phyloP scores from a whole-genome alignment of 2,329 filamentous ascomycete species.

The Scytalidium lignicola region DNA sequence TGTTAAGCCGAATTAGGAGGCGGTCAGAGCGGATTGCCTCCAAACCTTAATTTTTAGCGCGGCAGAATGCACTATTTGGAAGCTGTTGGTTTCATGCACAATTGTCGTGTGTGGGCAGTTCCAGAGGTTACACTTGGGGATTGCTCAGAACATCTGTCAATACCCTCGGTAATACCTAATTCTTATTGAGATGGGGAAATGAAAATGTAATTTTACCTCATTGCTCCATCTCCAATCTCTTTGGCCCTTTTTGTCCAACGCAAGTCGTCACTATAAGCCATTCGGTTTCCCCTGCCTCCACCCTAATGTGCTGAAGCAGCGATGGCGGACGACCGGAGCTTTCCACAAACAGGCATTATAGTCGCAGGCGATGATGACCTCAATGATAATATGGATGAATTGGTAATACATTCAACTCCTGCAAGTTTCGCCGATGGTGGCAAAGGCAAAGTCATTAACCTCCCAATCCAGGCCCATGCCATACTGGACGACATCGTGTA shows the following conservation, averaged over 20 bases:
- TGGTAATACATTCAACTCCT: conserved; percentile 39
- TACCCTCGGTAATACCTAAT: neutral
- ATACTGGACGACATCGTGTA: conserved; percentile 72
- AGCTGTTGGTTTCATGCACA: conserved; percentile 15
- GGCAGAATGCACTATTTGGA: conserved; percentile 2
- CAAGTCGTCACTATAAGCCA: neutral
- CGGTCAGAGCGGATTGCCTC: neutral
- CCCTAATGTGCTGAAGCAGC: conserved; percentile 7
- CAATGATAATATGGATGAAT: conserved; percentile 46
- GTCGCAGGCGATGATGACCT: conserved; percentile 40
- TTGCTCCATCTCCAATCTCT: neutral
- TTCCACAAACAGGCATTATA: conserved; percentile 40
- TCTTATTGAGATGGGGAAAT: neutral
- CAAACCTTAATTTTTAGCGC: conserved; percentile 12
- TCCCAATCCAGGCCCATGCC: conserved; percentile 45
- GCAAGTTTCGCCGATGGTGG: conserved; percentile 6
- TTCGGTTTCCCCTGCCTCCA: neutral
- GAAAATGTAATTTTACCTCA: neutral
- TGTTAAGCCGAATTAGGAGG: neutral
- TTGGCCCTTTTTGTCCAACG: neutral
- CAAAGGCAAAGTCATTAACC: conserved; percentile 9
- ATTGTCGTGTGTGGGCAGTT: neutral
- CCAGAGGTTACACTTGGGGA: neutral
- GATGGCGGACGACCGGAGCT: conserved; percentile 13
- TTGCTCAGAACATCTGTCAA: neutral